Conservation (phyloP, 208 protist species). For the Plasmodiophora brassicae region DNA sequence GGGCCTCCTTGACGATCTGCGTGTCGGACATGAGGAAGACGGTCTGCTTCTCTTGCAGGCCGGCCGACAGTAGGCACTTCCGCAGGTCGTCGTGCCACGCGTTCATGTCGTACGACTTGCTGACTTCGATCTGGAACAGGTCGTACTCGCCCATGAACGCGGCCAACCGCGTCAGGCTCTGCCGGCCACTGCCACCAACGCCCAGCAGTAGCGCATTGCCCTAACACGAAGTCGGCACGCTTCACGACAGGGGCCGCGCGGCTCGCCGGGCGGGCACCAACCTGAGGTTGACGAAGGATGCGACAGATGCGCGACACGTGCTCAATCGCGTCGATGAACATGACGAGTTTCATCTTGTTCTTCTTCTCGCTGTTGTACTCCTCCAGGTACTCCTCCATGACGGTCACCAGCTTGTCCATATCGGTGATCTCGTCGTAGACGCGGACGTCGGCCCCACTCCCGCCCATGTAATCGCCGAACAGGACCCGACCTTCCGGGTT, state of each 20-base stretch:
- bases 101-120: conserved; percentile 87
- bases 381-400: conserved; percentile 75
- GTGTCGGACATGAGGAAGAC: conserved; percentile 95
- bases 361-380: conserved; percentile 81
- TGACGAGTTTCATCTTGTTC: conserved; percentile 85
- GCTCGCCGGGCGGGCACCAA: too few species aligned
- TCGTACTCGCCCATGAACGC: conserved; percentile 87
- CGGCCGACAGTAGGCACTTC: conserved; percentile 75
- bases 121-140: conserved; percentile 86
- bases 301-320: conserved; percentile 89
- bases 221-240: too few species aligned
- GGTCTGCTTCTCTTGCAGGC: conserved; percentile 82
- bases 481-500: conserved; percentile 53
- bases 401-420: conserved; percentile 67
- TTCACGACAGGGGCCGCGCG: too few species aligned
- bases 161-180: conserved; percentile 87
- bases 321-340: conserved; percentile 92
- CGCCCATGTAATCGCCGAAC: conserved; percentile 85
- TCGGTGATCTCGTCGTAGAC: conserved; percentile 81
- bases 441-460: conserved; percentile 63
- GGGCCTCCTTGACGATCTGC: conserved; percentile 90
- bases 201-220: conserved; percentile 92
- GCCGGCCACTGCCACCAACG: conserved; percentile 92
- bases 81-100: conserved; percentile 93
- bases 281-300: conserved; percentile 86